Evolutionary conservation across 1,284 basidiomycete species (phyloP), one percentile per base, ranked within the genome.

Genomic region (Papiliotrema fonsecae): DNA sequence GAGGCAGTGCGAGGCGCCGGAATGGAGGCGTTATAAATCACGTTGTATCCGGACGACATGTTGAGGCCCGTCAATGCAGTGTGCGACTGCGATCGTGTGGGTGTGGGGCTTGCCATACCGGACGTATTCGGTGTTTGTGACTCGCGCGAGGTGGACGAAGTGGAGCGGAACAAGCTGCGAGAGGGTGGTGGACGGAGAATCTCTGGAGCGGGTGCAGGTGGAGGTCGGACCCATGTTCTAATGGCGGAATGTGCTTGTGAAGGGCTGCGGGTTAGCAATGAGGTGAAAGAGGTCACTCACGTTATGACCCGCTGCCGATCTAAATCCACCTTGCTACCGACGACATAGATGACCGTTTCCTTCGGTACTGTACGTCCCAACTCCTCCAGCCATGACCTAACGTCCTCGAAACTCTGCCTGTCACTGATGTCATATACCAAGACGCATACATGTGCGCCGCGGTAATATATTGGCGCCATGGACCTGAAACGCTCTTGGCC

Each of bases 401-500:
- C 83, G 71, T 96, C 93, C 53, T 89, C 82, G 76, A 97, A 94
- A 42, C 87, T 88, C 50, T 85, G 78, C 58, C 82, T 79, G 74
- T 88, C 89, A 24, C 66, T 57, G 21, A 65, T 60, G 52, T 74
- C 72, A 50, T 73, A 80, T 0, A 79, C 77, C 24, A 80, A 63
- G 14, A 80, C 69, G 3, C 77, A 78, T 0, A 77, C 77, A 50
- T 77, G 73, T 9, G 76, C 75, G 0, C 77, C 77, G 1, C 78
- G 72, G 47, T 79, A 79, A 60, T 79, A 80, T 54, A 79, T 76
- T 6, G 77, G 76, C 61, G 92, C 91, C 88, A 97, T 92, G 65
- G 86, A 88, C 56, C 92, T 81, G 75, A 96, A 97, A 43, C 91
- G 78, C 77, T 97, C 93, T 78, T 97, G 92, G n/a, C 93, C 93